phyloP scores from a whole-genome alignment of 345 rosid species.

The Citropsis articulata region DNA sequence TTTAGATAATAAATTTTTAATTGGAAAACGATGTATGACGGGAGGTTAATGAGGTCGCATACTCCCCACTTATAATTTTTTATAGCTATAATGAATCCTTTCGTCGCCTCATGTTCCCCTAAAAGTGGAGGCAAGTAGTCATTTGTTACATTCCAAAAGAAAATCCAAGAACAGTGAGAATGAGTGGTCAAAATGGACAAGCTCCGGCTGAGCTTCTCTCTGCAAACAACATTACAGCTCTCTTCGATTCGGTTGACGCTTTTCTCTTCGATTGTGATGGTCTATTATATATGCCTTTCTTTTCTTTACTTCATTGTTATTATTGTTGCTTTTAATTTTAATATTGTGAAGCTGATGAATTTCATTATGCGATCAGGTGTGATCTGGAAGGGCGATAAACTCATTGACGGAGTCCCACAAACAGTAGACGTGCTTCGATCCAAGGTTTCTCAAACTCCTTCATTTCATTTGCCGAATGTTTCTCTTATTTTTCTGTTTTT shows the following conservation, averaged over 20 bases:
- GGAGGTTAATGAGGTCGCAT: too few species aligned
- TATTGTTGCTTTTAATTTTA: background rate
- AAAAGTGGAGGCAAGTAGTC: background rate
- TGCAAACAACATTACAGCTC: constrained; percentile 31
- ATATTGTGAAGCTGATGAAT: background rate
- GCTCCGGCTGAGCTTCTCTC: constrained; percentile 38
- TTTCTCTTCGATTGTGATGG: constrained; percentile 77
- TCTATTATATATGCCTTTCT: constrained; percentile 15
- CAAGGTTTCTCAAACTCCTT: constrained; percentile 30
- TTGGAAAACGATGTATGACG: too few species aligned
- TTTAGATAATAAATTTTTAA: too few species aligned
- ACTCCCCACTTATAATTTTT: too few species aligned
- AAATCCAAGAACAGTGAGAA: background rate
- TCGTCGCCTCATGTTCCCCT: too few species aligned
- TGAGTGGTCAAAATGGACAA: background rate
- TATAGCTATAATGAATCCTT: too few species aligned
- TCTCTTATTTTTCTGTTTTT: background rate
- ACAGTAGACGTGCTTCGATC: constrained; percentile 74
- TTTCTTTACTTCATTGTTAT: background rate
- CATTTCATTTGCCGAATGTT: background rate
- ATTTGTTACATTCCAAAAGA: background rate
- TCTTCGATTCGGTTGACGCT: constrained; percentile 59
- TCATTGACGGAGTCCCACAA: constrained; percentile 64
- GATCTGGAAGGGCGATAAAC: constrained; percentile 89
- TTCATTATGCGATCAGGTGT: constrained; percentile 48